These are phyloP conservation scores for Cardamine occulta DNA, from an alignment of 345 rosid genomes.

Conservation along the genomic window DNA sequence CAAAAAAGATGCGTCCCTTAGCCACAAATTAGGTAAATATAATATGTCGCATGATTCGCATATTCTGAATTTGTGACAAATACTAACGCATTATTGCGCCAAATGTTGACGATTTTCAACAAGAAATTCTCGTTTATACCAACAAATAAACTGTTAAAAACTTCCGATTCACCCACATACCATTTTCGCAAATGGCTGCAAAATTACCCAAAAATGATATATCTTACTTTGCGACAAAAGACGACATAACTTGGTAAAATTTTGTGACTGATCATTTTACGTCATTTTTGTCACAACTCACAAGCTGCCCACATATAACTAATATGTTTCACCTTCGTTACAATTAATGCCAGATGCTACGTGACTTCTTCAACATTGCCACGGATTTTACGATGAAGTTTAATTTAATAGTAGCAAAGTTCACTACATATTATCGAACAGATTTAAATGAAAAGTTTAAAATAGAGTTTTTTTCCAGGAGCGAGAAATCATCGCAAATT, in stretches of 20 bases:
- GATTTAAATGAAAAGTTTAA: too few species aligned
- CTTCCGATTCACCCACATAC: background rate
- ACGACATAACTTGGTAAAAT: background rate
- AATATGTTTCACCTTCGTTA: background rate
- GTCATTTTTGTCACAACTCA: background rate
- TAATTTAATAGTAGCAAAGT: background rate
- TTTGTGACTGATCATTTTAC: background rate
- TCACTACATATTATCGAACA: background rate
- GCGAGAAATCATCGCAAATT: too few species aligned
- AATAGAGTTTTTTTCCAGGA: too few species aligned
- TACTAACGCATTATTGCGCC: background rate
- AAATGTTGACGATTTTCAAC: background rate
- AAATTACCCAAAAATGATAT: background rate
- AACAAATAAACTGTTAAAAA: background rate
- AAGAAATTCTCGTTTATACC: background rate
- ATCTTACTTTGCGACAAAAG: background rate
- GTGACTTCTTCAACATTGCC: background rate
- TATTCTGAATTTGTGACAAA: background rate
- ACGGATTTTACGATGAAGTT: background rate
- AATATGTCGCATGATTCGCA: slow-evolving; percentile 1
- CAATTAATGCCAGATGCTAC: background rate
- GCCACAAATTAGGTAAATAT: background rate
- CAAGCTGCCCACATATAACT: background rate
- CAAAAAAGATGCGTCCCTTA: background rate
- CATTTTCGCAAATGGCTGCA: background rate